phyloP scores from a whole-genome alignment of 805 yeast genomes.

The Kodamaea neixiangensis region DNA sequence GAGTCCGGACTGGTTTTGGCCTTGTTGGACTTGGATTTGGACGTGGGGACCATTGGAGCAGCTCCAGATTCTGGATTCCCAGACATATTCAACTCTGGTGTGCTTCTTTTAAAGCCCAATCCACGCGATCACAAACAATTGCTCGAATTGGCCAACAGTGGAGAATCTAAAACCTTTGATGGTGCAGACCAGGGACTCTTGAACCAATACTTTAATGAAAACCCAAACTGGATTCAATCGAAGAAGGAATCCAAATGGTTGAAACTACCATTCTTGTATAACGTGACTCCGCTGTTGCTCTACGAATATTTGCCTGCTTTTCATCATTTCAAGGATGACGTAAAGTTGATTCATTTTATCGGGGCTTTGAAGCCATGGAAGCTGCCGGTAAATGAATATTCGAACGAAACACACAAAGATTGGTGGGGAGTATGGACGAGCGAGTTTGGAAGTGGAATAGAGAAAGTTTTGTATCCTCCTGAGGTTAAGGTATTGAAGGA shows the following conservation, averaged over 20 bases:
- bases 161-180: slow-evolving; percentile 53
- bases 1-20: slow-evolving; percentile 23
- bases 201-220: slow-evolving; percentile 64
- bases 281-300: slow-evolving; percentile 67
- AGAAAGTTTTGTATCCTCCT: slow-evolving; percentile 16
- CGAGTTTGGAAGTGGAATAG: slow-evolving; percentile 28
- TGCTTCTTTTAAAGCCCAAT: slow-evolving; percentile 61
- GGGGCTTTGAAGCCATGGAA: slow-evolving; percentile 66
- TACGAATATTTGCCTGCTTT: slow-evolving; percentile 78
- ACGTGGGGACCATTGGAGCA: slow-evolving; percentile 44
- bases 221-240: slow-evolving; percentile 42
- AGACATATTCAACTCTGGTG: slow-evolving; percentile 83
- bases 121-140: slow-evolving; percentile 43
- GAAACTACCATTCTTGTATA: slow-evolving; percentile 75
- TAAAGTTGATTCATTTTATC: slow-evolving; percentile 65
- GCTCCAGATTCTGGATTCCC: slow-evolving; percentile 92
- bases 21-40: slow-evolving; percentile 28
- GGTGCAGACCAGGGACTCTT: slow-evolving; percentile 93
- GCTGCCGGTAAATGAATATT: slow-evolving; percentile 13
- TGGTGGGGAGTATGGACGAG: slow-evolving; percentile 46
- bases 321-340: slow-evolving; percentile 45
- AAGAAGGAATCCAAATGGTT: slow-evolving; percentile 52
- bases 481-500: background rate
- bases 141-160: slow-evolving; percentile 20
- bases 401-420: slow-evolving; percentile 19